phyloP scores from a whole-genome alignment of 192 early-diverging fungal genomes.

The Coemansia erecta region DNA sequence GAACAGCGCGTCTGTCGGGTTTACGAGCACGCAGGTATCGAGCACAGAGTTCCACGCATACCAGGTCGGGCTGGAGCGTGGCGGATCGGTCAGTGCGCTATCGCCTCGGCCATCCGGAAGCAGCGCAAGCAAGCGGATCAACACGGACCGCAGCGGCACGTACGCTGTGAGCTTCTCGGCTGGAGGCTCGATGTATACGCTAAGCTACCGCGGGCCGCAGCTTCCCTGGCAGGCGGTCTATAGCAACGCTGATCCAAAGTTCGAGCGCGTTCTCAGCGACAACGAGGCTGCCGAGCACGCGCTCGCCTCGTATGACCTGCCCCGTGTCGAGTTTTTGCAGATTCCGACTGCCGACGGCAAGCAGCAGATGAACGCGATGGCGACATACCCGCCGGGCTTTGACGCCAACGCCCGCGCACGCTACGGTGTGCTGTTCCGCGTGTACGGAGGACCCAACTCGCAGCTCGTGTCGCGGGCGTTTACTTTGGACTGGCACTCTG shows the following conservation, averaged over 20 bases:
- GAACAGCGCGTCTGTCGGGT: slow-evolving; percentile 44
- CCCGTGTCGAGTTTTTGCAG: slow-evolving; percentile 51
- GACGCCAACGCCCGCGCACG: slow-evolving; percentile 59
- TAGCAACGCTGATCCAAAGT: slow-evolving; percentile 54
- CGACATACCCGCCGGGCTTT: slow-evolving; percentile 78
- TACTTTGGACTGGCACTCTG: slow-evolving; percentile 69
- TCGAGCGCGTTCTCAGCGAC: slow-evolving; percentile 57
- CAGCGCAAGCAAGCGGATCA: slow-evolving; percentile 23
- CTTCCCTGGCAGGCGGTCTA: slow-evolving; percentile 74
- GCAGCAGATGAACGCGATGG: slow-evolving; percentile 73
- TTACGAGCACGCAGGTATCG: slow-evolving; percentile 40
- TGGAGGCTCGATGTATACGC: slow-evolving; percentile 65
- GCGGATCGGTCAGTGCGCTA: slow-evolving; percentile 23
- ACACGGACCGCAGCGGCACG: slow-evolving; percentile 32
- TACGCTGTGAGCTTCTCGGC: slow-evolving; percentile 76
- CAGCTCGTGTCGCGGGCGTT: slow-evolving; percentile 73
- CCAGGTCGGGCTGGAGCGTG: slow-evolving; percentile 41
- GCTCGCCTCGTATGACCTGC: slow-evolving; percentile 60
- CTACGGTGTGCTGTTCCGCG: slow-evolving; percentile 85
- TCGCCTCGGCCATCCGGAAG: slow-evolving; percentile 29
- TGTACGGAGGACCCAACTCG: slow-evolving; percentile 89
- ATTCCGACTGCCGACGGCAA: slow-evolving; percentile 47
- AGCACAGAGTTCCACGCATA: slow-evolving; percentile 44
- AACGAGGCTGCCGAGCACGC: slow-evolving; percentile 54
- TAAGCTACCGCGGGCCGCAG: slow-evolving; percentile 82